Conservation (phyloP, 1,284 basidiomycete genomes). For the Cutaneotrichosporon arboriforme region DNA sequence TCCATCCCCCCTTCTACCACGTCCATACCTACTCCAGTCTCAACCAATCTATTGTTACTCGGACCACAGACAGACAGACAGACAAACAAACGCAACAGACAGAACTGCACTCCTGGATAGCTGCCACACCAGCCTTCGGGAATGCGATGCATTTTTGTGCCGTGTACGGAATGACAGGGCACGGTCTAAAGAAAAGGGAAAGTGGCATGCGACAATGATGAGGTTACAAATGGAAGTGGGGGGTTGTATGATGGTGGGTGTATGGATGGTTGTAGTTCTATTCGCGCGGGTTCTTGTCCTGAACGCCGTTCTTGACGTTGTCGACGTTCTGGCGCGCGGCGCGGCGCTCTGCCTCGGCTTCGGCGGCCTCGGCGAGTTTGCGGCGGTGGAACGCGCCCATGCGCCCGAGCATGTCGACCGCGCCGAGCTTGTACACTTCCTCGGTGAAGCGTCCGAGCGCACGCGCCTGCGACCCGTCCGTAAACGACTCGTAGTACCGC, state of each 20-base stretch:
- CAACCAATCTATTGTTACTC: not conserved
- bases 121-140: not conserved
- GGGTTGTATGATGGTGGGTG: not conserved
- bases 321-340: conserved; percentile 6
- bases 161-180: not conserved
- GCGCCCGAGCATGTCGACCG: conserved; percentile 24
- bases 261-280: not conserved
- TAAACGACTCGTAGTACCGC: conserved; percentile 25
- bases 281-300: conserved; percentile 15
- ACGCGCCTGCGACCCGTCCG: conserved; percentile 30
- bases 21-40: not conserved
- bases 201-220: not conserved
- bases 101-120: too few species aligned
- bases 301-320: not conserved
- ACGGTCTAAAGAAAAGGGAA: not conserved
- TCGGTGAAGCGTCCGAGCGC: conserved; percentile 6
- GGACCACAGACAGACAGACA: not conserved
- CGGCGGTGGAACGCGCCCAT: conserved; percentile 7
- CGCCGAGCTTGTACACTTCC: conserved; percentile 23
- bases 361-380: not conserved
- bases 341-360: not conserved
- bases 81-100: too few species aligned
- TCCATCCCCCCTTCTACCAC: not conserved
- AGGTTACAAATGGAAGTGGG: not conserved
- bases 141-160: conserved; percentile 8